These are phyloP conservation scores for Rhodotorula babjevae DNA, from an alignment of 768 basidiomycete genomes.

Conservation along the genomic window DNA sequence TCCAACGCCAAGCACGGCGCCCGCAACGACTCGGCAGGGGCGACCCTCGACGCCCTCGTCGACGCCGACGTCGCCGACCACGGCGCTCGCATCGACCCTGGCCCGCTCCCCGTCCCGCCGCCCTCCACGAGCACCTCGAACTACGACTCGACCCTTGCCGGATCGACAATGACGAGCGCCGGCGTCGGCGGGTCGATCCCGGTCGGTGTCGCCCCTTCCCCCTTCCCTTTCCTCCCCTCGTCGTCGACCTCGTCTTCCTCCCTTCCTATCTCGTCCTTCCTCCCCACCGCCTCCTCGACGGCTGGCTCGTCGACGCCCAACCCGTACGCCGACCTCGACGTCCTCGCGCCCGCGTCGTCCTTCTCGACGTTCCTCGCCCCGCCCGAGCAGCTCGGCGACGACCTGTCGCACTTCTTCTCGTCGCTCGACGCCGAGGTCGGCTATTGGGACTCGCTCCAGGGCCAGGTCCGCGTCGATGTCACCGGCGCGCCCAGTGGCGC, in stretches of 20 bases:
- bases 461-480: background rate
- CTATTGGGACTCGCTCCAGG: constrained; percentile 17
- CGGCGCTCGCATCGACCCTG: too few relatives aligned
- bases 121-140: too few relatives aligned
- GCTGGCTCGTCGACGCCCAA: background rate
- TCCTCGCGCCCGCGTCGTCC: constrained; percentile 1
- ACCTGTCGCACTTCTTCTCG: constrained; percentile 24
- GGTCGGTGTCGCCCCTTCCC: background rate
- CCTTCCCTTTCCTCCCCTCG: too few relatives aligned
- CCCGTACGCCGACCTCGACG: constrained; percentile 4
- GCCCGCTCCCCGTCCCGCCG: too few relatives aligned
- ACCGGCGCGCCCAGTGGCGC: too few relatives aligned
- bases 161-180: background rate
- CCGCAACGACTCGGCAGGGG: too few relatives aligned
- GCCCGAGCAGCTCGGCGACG: constrained; percentile 4
- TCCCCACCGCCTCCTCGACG: too few relatives aligned
- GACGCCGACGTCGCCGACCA: too few relatives aligned
- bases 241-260: background rate
- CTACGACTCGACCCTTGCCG: too few relatives aligned
- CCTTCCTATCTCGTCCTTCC: background rate
- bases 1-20: background rate
- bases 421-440: constrained; percentile 23
- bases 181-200: background rate
- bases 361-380: background rate
- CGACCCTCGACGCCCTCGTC: too few relatives aligned